Percentiles rank a stretch among this genome's conserved stretches.
These are phyloP conservation scores for Aspergillus hancockii DNA, from an alignment of 495 filamentous ascomycete genomes.

Conservation along the genomic window DNA sequence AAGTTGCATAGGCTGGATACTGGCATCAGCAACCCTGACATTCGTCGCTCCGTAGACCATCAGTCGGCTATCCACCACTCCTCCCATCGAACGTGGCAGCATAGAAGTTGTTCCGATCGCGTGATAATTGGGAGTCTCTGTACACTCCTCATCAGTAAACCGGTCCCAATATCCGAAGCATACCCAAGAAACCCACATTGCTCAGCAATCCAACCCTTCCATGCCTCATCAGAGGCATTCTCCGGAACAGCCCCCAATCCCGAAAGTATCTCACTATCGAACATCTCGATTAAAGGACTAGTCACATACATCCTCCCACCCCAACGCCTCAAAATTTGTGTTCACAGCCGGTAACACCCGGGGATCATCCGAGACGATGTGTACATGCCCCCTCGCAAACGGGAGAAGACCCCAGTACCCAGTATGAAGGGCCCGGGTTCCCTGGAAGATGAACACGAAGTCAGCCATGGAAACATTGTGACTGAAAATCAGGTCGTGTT, in stretches of 20 bases:
- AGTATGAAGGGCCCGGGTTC: slow-evolving; percentile 19
- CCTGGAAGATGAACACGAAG: slow-evolving; percentile 31
- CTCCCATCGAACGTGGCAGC: slow-evolving; percentile 55
- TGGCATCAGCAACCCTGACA: slow-evolving; percentile 55
- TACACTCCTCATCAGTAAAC: slow-evolving; percentile 12
- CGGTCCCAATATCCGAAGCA: not conserved
- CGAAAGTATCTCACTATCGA: slow-evolving; percentile 22
- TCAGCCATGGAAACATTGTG: slow-evolving; percentile 43
- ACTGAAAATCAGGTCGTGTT: slow-evolving; percentile 47
- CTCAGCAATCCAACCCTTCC: slow-evolving; percentile 22
- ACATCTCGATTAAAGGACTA: slow-evolving; percentile 17
- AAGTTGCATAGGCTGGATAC: slow-evolving; percentile 58
- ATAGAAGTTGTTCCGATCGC: slow-evolving; percentile 53
- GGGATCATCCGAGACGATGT: slow-evolving; percentile 26
- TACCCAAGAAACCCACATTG: slow-evolving; percentile 19
- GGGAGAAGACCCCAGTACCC: slow-evolving; percentile 45
- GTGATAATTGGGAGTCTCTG: slow-evolving; percentile 38
- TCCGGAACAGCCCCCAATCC: slow-evolving; percentile 19
- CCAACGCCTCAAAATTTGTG: slow-evolving; percentile 29
- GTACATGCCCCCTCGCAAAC: slow-evolving; percentile 55
- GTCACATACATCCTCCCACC: slow-evolving; percentile 22
- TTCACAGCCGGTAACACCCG: slow-evolving; percentile 20
- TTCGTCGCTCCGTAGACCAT: slow-evolving; percentile 50
- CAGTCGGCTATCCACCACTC: slow-evolving; percentile 44
- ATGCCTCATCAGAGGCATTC: slow-evolving; percentile 17